Conservation (phyloP, 768 basidiomycete species). For the Suillus luteus region DNA sequence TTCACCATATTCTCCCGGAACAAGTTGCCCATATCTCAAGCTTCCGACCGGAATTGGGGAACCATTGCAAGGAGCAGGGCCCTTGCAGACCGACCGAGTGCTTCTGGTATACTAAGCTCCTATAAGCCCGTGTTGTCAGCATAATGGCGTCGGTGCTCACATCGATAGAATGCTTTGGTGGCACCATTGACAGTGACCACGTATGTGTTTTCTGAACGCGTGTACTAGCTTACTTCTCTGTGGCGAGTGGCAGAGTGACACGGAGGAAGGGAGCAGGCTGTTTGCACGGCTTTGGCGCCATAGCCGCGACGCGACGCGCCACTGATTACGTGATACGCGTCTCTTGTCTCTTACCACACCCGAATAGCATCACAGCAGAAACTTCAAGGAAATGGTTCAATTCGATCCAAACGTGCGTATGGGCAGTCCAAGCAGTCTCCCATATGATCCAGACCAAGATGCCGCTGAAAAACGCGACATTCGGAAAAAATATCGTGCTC, state of each 20-base stretch:
- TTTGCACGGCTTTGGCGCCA: slow-evolving; percentile 26
- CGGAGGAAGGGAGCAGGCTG: background rate
- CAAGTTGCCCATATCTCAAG: slow-evolving; percentile 64
- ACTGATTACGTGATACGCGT: slow-evolving; percentile 20
- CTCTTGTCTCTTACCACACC: slow-evolving; percentile 9
- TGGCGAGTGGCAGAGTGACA: background rate
- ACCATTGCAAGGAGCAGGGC: slow-evolving; percentile 59
- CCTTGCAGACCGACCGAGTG: slow-evolving; percentile 67
- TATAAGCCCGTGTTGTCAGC: slow-evolving; percentile 11
- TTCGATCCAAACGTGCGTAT: slow-evolving; percentile 14
- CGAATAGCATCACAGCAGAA: background rate
- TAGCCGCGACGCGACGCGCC: slow-evolving; percentile 30
- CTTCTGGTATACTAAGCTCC: slow-evolving; percentile 68
- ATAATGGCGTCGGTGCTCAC: slow-evolving; percentile 20
- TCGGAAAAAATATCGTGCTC: slow-evolving; percentile 69
- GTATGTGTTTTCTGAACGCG: background rate
- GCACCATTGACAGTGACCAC: slow-evolving; percentile 1
- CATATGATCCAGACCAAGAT: slow-evolving; percentile 86
- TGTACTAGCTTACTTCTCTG: background rate
- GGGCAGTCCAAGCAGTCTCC: slow-evolving; percentile 34
- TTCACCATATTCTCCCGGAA: slow-evolving; percentile 51
- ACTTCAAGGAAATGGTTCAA: slow-evolving; percentile 22
- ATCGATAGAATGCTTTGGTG: slow-evolving; percentile 34
- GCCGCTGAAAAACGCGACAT: slow-evolving; percentile 76
- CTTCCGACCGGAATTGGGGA: slow-evolving; percentile 53